phyloP scores from a whole-genome alignment of 2,329 filamentous ascomycete species.

The Penicillium polonicum region DNA sequence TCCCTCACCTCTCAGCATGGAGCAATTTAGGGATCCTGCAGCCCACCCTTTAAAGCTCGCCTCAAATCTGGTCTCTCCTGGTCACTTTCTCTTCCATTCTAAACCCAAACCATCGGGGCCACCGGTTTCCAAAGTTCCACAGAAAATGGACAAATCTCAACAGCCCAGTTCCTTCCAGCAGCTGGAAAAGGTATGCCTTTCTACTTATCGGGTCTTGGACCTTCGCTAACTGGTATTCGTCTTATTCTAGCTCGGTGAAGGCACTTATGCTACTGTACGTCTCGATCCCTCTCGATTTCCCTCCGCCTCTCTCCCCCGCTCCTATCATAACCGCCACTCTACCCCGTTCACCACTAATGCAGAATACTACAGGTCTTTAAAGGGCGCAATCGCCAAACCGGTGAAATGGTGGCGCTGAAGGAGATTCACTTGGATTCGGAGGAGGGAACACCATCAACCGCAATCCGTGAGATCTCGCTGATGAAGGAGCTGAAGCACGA shows the following conservation, averaged over 20 bases:
- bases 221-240: conserved; percentile 29
- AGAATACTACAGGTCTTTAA: conserved; percentile 76
- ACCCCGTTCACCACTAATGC: conserved; percentile 20
- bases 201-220: background rate
- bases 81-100: conserved; percentile 36
- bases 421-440: conserved; percentile 99
- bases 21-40: conserved; percentile 27
- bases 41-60: conserved; percentile 31
- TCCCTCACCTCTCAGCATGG: conserved; percentile 26
- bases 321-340: background rate
- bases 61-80: conserved; percentile 37
- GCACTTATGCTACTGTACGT: conserved; percentile 93
- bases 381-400: conserved; percentile 93
- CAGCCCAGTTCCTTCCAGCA: conserved; percentile 98
- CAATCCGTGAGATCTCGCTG: conserved; percentile 95
- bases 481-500: conserved; percentile 99
- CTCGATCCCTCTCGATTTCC: conserved; percentile 22
- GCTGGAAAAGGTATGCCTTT: conserved; percentile 69
- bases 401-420: conserved; percentile 93
- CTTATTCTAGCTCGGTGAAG: conserved; percentile 71
- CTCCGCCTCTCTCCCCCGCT: background rate
- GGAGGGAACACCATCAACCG: conserved; percentile 94
- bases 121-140: conserved; percentile 16
- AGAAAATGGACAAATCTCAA: conserved; percentile 80
- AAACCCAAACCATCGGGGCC: conserved; percentile 22